Base-by-base conservation (phyloP, 441 rosid genomes). In the Brassica balearica region DNA sequence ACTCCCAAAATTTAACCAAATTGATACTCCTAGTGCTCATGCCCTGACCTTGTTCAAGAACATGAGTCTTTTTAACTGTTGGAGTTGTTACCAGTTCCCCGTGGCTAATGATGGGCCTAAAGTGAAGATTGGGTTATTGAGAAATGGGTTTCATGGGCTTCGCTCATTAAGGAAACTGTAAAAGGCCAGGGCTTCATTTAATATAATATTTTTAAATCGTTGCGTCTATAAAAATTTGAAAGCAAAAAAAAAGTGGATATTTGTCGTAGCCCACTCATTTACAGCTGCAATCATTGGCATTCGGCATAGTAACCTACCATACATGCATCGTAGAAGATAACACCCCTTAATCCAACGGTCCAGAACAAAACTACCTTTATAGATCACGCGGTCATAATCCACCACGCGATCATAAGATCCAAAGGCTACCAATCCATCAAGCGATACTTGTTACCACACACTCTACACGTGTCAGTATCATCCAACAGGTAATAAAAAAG, bases 251-350 rank as follows among this genome's bases (percentile, higher is more conserved):
- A 78, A 78, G 73, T 20, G 77, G 65, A 78, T 67, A 48, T 78
- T 59, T 78, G 81, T 78, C 77, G 73, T 48, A 72, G 64, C 73
- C 77, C 81, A 72, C 48, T 67, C 77, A 72, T 72, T 67, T 60
- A 78, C 73, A 78, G 77, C 77, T 72, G 64, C 81, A 72, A 78
- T 72, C 77, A 78, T 78, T 78, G 77, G 58, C 61, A 36, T 3
- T 78, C 73, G 77, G 58, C 61, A 36, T 8, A 6, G 36, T 70
- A 51, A 25, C 29, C 8, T 63, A 25, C 29, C 8, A 41, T 72
- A 66, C 69, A 51, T 38, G 77, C 82, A 15, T 25, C 77, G 65
- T 72, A 73, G 6, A 61, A 2, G 77, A 78, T 73, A 10, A 0
- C 2, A 0, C 1, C 82, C 36, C 75, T 79, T 2, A 62, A 79